These are phyloP conservation scores for Mycena pura DNA, from an alignment of 768 basidiomycete genomes.

Conservation along the genomic window DNA sequence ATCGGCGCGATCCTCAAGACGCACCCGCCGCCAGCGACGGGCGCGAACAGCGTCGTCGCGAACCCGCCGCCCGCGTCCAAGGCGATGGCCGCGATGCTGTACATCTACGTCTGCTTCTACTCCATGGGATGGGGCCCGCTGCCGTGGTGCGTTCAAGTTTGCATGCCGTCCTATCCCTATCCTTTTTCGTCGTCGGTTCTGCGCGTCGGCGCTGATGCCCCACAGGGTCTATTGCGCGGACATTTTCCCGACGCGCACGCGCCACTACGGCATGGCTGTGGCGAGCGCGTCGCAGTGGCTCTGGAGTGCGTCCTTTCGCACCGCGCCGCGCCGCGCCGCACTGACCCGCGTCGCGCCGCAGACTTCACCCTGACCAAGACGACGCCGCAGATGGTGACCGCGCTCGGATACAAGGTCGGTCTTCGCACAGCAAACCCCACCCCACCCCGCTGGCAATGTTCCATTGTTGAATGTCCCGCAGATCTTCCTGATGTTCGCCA, in stretches of 20 bases:
- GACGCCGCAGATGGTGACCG: slow-evolving; percentile 66
- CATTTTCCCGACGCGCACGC: slow-evolving; percentile 86
- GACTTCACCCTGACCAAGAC: slow-evolving; percentile 78
- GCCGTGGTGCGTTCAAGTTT: slow-evolving; percentile 42
- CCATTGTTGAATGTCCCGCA: background rate
- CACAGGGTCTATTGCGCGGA: slow-evolving; percentile 72
- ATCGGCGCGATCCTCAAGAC: slow-evolving; percentile 85
- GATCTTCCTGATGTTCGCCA: slow-evolving; percentile 78
- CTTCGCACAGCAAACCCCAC: no score
- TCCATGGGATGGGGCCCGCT: slow-evolving; percentile 83
- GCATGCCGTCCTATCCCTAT: no score
- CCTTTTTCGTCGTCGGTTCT: no score
- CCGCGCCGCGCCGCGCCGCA: background rate
- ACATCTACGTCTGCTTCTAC: slow-evolving; percentile 89
- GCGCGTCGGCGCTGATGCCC: no score
- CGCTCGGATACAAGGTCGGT: slow-evolving; percentile 63
- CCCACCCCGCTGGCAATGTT: background rate
- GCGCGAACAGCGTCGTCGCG: slow-evolving; percentile 32
- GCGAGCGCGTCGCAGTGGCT: slow-evolving; percentile 86
- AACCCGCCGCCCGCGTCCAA: slow-evolving; percentile 63
- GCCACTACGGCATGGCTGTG: slow-evolving; percentile 79
- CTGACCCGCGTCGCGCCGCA: slow-evolving; percentile 33
- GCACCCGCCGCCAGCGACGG: slow-evolving; percentile 58
- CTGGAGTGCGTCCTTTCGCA: slow-evolving; percentile 59
- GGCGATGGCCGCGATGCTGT: slow-evolving; percentile 87